Conservation (phyloP, 2,329 filamentous ascomycete species). For the Monosporascus sp. region DNA sequence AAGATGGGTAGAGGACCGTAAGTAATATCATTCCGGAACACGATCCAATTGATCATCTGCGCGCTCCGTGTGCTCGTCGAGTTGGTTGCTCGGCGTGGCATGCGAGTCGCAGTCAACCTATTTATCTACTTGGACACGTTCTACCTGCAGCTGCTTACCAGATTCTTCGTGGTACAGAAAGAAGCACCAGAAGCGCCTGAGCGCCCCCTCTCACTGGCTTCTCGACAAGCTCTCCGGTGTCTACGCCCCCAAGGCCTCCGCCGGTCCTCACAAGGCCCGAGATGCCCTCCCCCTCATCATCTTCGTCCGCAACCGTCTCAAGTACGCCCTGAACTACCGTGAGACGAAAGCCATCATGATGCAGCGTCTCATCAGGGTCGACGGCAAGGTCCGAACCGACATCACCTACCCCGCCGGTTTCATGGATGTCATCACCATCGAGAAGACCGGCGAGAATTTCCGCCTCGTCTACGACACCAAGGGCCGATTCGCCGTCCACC, state of each 20-base stretch:
- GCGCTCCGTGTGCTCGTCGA: neutral
- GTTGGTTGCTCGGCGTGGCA: neutral
- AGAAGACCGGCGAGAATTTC: conserved; percentile 99
- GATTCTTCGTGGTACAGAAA: conserved; percentile 53
- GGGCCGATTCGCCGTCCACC: conserved; percentile 99
- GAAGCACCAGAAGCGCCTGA: conserved; percentile 99
- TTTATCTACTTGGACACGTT: neutral
- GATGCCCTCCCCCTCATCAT: conserved; percentile 98
- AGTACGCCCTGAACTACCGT: conserved; percentile 99
- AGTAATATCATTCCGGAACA: conserved; percentile 26
- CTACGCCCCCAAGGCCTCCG: conserved; percentile 66
- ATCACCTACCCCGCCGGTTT: conserved; percentile 94
- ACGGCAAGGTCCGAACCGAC: conserved; percentile 99
- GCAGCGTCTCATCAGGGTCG: conserved; percentile 99
- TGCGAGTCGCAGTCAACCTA: conserved; percentile 7
- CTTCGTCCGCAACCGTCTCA: conserved; percentile 94
- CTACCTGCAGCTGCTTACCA: conserved; percentile 23
- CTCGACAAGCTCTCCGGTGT: conserved; percentile 98
- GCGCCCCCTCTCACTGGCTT: conserved; percentile 98
- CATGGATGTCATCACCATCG: conserved; percentile 99
- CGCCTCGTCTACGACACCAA: conserved; percentile 99
- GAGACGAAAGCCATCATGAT: conserved; percentile 97
- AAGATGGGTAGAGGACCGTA: conserved; percentile 50
- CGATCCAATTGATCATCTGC: neutral
- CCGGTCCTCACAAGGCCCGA: conserved; percentile 98